A percentile compares a stretch with the other conserved stretches of the same genome.
Conservation (phyloP, 352 stramenopile genomes). For the Pythium scleroteichum region DNA sequence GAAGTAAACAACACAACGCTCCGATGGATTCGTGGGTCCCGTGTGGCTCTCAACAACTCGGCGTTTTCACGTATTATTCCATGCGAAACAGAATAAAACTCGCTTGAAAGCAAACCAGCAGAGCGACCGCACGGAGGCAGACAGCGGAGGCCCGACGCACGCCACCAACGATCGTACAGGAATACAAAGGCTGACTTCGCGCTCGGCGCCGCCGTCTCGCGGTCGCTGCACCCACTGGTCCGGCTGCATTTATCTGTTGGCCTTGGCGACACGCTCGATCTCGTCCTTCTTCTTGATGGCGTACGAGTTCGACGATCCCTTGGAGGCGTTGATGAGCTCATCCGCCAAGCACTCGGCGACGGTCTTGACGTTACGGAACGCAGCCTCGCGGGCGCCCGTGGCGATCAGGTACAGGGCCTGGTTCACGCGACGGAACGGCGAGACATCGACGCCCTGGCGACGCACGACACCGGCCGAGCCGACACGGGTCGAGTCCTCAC, state of each 20-base stretch:
- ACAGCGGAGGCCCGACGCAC: not conserved
- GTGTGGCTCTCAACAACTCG: slow-evolving; percentile 85
- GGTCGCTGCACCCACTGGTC: slow-evolving; percentile 6
- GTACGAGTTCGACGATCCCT: slow-evolving; percentile 99
- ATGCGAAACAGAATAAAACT: slow-evolving; percentile 24
- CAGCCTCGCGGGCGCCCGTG: slow-evolving; percentile 96
- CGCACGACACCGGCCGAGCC: slow-evolving; percentile 98
- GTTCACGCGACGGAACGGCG: slow-evolving; percentile 99
- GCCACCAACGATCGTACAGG: too few species aligned
- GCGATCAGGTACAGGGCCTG: slow-evolving; percentile 99
- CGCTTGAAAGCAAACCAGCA: slow-evolving; percentile 8
- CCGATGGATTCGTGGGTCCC: slow-evolving; percentile 15
- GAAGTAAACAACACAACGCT: slow-evolving; percentile 12
- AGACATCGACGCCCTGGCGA: slow-evolving; percentile 99
- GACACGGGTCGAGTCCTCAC: slow-evolving; percentile 99
- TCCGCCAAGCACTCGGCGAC: slow-evolving; percentile 99
- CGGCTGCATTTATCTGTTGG: slow-evolving; percentile 97
- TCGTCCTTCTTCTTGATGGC: slow-evolving; percentile 99
- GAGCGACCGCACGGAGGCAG: slow-evolving; percentile 1
- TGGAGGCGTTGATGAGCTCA: slow-evolving; percentile 99
- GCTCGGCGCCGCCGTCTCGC: not conserved
- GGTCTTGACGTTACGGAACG: slow-evolving; percentile 99
- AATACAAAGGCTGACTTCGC: too few species aligned
- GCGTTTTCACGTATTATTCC: slow-evolving; percentile 54
- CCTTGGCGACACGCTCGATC: slow-evolving; percentile 99